Percentiles rank a stretch among this genome's conserved stretches.
phyloP scores from a whole-genome alignment of 2,329 filamentous ascomycete species.

The Neofusicoccum laricinum region DNA sequence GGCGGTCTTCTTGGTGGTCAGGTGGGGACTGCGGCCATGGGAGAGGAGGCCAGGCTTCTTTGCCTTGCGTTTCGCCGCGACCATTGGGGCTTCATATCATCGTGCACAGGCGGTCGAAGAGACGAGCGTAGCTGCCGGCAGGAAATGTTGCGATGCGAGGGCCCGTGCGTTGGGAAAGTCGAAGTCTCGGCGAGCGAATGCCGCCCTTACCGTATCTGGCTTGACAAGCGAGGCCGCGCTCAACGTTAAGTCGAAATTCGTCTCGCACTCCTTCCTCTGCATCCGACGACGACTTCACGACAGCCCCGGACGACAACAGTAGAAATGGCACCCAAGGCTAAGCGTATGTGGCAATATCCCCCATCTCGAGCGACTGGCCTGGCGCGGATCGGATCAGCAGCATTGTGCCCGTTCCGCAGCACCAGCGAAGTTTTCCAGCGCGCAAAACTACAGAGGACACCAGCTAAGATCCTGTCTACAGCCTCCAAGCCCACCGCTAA shows the following conservation, averaged over 20 bases:
- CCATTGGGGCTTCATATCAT: constrained; percentile 13
- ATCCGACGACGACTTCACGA: constrained; percentile 26
- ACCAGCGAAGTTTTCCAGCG: constrained; percentile 14
- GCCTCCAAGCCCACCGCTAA: constrained; percentile 66
- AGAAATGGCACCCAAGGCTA: constrained; percentile 40
- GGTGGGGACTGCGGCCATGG: constrained; percentile 31
- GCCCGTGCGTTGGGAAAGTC: not conserved
- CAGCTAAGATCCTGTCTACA: constrained; percentile 31
- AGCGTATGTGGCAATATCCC: constrained; percentile 25
- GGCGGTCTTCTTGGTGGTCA: constrained; percentile 29
- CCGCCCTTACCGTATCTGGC: not conserved
- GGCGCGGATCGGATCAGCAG: constrained; percentile 7
- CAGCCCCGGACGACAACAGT: constrained; percentile 29
- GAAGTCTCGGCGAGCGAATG: constrained; percentile 5
- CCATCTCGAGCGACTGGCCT: not conserved
- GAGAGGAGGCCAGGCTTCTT: constrained; percentile 28
- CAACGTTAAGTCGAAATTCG: constrained; percentile 11
- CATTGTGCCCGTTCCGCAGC: constrained; percentile 7
- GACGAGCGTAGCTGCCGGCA: not conserved
- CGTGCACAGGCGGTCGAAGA: not conserved
- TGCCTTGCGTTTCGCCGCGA: constrained; percentile 15
- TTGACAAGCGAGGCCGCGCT: constrained; percentile 6
- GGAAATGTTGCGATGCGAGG: not conserved
- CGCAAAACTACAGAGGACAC: constrained; percentile 7
- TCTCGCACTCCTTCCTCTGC: constrained; percentile 14